Base-by-base conservation (phyloP, 1,139 yeast species). In the Blastobotrys arbuscula region DNA sequence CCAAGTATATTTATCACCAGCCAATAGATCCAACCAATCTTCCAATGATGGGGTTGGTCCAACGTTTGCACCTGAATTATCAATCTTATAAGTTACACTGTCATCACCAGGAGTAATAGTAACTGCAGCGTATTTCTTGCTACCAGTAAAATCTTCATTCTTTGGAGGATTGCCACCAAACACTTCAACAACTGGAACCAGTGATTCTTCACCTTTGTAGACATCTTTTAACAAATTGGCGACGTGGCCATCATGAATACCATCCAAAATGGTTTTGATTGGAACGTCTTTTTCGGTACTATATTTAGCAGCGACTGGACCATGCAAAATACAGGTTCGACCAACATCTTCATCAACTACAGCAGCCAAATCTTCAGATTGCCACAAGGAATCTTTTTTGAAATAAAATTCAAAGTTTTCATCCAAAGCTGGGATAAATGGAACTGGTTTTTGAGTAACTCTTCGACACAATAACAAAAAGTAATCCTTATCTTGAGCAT, bases 361-460 rank as follows among this genome's bases (percentile, higher is more conserved):
- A 55, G 97, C 87, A 68, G 90, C 97, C 64, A 92, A 78, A 67
- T 88, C 94, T 75, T 92, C 98, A 34, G 96, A 86, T 77, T 92
- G 99, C 98, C 98, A 92, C 67, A 92, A 78, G 44, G 97, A 90
- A 71, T 92, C 99, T 75, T 92, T 92, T 81, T 92, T 92, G 79
- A 92, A 94, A 79, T 86, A 92, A 66, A 83, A 84, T 70, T 92
- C 97, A 63, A 92, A 89, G 73, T 88, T 84, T 59, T 87, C 95
- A 65, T 94, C 96, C 68, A 92, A 77, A 26, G 88, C 85, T 45
- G 99, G 99, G 59, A 92, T 90, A 64, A 92, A 92, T 55, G 98
- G 98, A 66, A 89, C 97, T 40, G 99, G 99, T 73, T 92, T 92
- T 73, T 90, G 97, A 53, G 74, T 67, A 60, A 96, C 96, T 67